Evolutionary conservation across 352 stramenopile species (phyloP).

Genomic region (Globisporangium splendens): DNA sequence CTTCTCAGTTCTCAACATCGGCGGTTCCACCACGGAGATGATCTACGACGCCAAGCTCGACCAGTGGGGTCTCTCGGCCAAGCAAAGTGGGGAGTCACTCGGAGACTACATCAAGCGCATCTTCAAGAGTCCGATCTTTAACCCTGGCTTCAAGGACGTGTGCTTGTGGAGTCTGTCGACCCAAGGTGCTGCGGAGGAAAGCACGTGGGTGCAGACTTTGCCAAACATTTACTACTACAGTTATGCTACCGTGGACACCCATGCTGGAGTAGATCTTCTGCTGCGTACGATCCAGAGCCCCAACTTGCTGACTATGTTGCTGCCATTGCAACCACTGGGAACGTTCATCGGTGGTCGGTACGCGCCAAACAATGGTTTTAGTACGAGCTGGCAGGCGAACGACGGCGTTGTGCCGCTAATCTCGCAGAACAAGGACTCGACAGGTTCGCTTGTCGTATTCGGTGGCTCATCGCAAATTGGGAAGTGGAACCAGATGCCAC

Average conservation of each 20-base stretch:
- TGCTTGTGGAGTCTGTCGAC: conserved; percentile 48
- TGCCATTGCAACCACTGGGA: conserved; percentile 27
- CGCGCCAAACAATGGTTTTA: conserved; percentile 24
- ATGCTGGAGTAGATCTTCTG: conserved; percentile 23
- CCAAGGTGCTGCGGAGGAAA: conserved; percentile 38
- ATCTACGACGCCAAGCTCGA: conserved; percentile 52
- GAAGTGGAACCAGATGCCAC: conserved; percentile 51
- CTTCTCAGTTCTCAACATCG: conserved; percentile 16
- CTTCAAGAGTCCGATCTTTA: conserved; percentile 35
- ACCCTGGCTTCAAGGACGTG: conserved; percentile 37
- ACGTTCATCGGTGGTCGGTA: conserved; percentile 39
- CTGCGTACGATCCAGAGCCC: conserved; percentile 39
- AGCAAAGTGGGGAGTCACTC: conserved; percentile 22
- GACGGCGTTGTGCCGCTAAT: conserved; percentile 44
- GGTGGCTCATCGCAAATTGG: conserved; percentile 27
- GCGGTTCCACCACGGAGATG: conserved; percentile 18
- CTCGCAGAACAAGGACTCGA: conserved; percentile 34
- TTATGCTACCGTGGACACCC: conserved; percentile 42
- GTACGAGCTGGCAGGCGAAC: conserved; percentile 38
- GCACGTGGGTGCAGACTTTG: conserved; percentile 46
- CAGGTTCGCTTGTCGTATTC: conserved; percentile 24
- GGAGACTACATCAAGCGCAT: conserved; percentile 36
- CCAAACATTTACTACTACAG: conserved; percentile 62
- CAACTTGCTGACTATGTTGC: conserved; percentile 48
- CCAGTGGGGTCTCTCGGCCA: conserved; percentile 36